Base-by-base conservation (phyloP, 139 green algal genomes). In the Gonium pectorale region DNA sequence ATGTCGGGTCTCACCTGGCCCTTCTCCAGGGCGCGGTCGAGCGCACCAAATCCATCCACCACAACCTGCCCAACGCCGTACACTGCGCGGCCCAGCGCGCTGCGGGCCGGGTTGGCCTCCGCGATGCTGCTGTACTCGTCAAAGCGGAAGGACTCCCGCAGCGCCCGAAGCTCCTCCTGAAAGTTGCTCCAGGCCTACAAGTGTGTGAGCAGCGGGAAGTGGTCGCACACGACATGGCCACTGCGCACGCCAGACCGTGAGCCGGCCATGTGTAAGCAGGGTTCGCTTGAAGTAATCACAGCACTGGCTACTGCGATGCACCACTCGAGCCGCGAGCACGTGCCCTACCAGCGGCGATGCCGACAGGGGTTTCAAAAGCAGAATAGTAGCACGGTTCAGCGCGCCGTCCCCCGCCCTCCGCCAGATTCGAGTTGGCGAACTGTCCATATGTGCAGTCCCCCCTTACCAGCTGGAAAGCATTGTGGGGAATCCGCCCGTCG, bases 141-240 rank as follows among this genome's bases (percentile, higher is more conserved):
- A 41, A 90, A 96, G 8, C 94, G 89, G 56, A 96, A 89, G 8
- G 91, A 90, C 17, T 90, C 67, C 19, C 94, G 87, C 87, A 97
- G 80, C 38, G 89, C 85, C 46, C 83, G 81, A 54, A 92, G 91
- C 85, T 97, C 94, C 26, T 60, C 3, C 22, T 62, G 60, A 40
- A 89, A 85, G 75, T 86, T 85, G n/a, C 27, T 7, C 84, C 67
- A 89, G 1, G 56, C 77, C 69, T 77, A 33, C 2, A 1, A 33
- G 33, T 31, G 26, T 2, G 24, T 8, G 67, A 40, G 24, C 8
- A 54, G 35, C 5, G 64, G 64, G 17, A 27, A 31, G 35, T n/a
- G n/a, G n/a, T n/a, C n/a, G n/a, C n/a, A n/a, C n/a, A n/a, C n/a
- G n/a, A n/a, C n/a, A n/a, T n/a, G n/a, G n/a, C n/a, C n/a, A n/a